Base-by-base conservation (phyloP, 208 protist species). In the Leishmania mexicana region DNA sequence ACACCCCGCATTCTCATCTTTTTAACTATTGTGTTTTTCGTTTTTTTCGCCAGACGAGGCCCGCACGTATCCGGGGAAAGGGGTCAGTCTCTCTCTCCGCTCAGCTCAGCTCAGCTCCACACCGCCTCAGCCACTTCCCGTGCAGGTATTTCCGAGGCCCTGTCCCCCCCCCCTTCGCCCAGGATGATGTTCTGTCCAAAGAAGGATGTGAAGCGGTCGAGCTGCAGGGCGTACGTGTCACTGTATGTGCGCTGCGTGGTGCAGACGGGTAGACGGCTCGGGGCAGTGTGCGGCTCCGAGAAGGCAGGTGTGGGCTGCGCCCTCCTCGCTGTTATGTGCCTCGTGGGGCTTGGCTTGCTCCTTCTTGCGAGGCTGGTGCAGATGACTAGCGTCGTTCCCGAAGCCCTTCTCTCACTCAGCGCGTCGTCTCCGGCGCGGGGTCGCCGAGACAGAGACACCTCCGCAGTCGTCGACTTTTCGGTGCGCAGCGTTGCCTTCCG, bases 161-260 rank as follows among this genome's bases (percentile, higher is more conserved):
- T 10, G 24, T 24, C 57, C 57, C 31, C 57, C 19, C 5, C 53
- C 8, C 53, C 24, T 62, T 62, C 24, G n/a, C 24, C 24, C 57
- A 11, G 24, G 24, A 11, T 11, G 7, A 62, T 62, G 24, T 62
- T 15, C 24, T 62, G 17, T 62, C 57, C 21, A 1, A 11, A 3
- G 5, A n/a, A 62, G 24, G 57, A n/a, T 10, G 24, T 15, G 57
- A 24, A 7, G 57, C 57, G 57, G 17, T n/a, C 24, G 24, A 24
- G 24, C 17, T n/a, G 57, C 57, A 31, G 24, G 57, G 57, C 24
- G 57, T 35, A 71, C 42, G 67, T 70, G 11, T 81, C 78, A 13
- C 17, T 81, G n/a, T 81, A 76, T 70, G n/a, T 54, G n/a, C 60
- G 51, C 70, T 76, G 51, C 70, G 70, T 81, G 15, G 21, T 81